phyloP scores from a whole-genome alignment of 2,329 filamentous ascomycete genomes.

The Hyphodiscus sp. region DNA sequence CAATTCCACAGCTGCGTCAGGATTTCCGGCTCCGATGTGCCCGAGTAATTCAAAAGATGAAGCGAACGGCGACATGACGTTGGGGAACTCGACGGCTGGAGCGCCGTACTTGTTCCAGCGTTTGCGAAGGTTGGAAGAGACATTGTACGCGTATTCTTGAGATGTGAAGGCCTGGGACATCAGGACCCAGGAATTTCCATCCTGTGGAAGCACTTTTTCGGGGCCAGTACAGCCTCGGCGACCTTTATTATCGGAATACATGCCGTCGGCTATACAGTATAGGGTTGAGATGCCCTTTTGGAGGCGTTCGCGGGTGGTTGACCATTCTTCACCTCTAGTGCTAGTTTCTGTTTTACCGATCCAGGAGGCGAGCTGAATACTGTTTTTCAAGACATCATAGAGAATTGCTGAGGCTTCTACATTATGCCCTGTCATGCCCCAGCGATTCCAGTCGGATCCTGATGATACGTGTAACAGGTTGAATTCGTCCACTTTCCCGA shows the following conservation, averaged over 20 bases:
- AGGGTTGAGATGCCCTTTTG: constrained; percentile 16
- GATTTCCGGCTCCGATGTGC: constrained; percentile 36
- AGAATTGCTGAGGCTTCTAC: constrained; percentile 27
- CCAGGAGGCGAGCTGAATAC: constrained; percentile 36
- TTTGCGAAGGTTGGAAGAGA: constrained; percentile 16
- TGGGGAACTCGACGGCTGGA: constrained; percentile 39
- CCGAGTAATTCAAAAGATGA: constrained; percentile 40
- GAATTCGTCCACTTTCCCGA: constrained; percentile 38
- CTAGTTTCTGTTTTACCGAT: constrained; percentile 28
- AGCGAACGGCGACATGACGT: constrained; percentile 42
- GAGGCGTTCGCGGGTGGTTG: constrained; percentile 9
- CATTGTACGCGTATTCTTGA: constrained; percentile 9
- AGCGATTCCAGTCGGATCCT: constrained; percentile 24
- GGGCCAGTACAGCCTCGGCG: constrained; percentile 39
- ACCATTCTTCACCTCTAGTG: constrained; percentile 11
- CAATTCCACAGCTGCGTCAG: constrained; percentile 35
- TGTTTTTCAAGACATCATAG: constrained; percentile 30
- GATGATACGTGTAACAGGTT: constrained; percentile 27
- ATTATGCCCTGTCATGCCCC: constrained; percentile 28
- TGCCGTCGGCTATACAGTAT: constrained; percentile 34
- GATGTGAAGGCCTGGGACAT: constrained; percentile 29
- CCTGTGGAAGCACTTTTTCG: constrained; percentile 50
- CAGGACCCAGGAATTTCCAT: constrained; percentile 50
- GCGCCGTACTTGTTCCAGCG: constrained; percentile 41
- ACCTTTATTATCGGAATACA: constrained; percentile 45